These are phyloP conservation scores for Quercus wislizeni DNA, from an alignment of 306 rosid genomes.

Conservation along the genomic window DNA sequence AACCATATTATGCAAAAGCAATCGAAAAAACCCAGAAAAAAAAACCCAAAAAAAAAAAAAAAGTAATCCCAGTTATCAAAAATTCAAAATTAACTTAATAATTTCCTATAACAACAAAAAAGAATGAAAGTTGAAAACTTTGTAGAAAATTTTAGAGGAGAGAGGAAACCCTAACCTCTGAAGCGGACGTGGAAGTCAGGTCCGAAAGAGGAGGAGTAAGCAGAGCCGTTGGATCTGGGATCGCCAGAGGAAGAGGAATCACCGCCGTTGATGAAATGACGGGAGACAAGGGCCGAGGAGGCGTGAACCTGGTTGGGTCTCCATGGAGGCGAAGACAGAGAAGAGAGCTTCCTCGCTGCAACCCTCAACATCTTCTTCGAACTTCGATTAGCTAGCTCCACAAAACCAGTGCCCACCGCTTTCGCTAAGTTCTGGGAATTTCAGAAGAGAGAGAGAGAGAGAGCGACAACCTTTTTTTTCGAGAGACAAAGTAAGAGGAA, in stretches of 20 bases:
- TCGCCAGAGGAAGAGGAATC: constrained; percentile 17
- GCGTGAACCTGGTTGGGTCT: constrained; percentile 24
- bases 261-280: constrained; percentile 20
- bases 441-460: too few relatives aligned
- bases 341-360: constrained; percentile 45
- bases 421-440: too few relatives aligned
- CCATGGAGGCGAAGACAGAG: constrained; percentile 32
- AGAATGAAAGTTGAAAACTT: background rate
- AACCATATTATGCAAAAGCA: background rate
- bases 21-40: background rate
- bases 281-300: constrained; percentile 29
- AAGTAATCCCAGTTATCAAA: too few relatives aligned
- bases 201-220: background rate
- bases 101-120: background rate
- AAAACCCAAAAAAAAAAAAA: too few relatives aligned
- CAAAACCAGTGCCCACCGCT: too few relatives aligned
- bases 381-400: too few relatives aligned
- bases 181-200: constrained; percentile 15
- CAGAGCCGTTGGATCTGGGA: constrained; percentile 27
- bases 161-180: constrained; percentile 32
- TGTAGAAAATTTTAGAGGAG: background rate
- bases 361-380: constrained; percentile 40
- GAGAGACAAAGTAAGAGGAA: too few relatives aligned
- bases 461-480: too few relatives aligned
- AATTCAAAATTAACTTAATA: background rate